Evolutionary conservation across 1,139 yeast genomes (phyloP).

Genomic region (Magnusiomyces magnusii): DNA sequence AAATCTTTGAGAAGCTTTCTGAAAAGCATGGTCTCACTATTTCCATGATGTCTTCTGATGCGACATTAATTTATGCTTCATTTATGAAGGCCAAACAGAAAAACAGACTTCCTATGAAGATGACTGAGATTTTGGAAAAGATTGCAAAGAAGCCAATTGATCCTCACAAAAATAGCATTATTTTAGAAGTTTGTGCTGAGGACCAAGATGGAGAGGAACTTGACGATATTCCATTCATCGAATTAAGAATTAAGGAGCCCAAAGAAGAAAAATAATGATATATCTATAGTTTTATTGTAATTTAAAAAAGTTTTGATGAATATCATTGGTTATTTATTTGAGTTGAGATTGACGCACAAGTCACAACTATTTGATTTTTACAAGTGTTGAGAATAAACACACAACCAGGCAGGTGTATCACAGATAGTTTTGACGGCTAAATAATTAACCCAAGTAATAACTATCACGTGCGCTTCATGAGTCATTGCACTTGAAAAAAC

Average conservation of each 20-base stretch:
- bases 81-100: slow-evolving; percentile 91
- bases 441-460: too few species aligned
- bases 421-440: too few species aligned
- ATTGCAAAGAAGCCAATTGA: slow-evolving; percentile 83
- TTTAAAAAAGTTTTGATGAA: too few species aligned
- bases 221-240: slow-evolving; percentile 79
- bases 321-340: too few species aligned
- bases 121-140: slow-evolving; percentile 67
- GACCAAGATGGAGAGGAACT: slow-evolving; percentile 92
- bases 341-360: too few species aligned
- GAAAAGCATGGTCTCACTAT: slow-evolving; percentile 77
- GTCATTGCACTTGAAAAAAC: too few species aligned
- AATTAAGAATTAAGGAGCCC: slow-evolving; percentile 35
- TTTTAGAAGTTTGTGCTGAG: slow-evolving; percentile 87
- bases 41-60: slow-evolving; percentile 89
- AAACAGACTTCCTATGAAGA: slow-evolving; percentile 60
- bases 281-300: too few species aligned
- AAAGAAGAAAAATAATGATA: slow-evolving; percentile 24
- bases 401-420: too few species aligned
- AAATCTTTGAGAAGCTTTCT: slow-evolving; percentile 68
- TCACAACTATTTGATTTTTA: too few species aligned
- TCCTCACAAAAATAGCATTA: slow-evolving; percentile 63
- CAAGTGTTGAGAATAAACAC: too few species aligned
- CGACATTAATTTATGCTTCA: slow-evolving; percentile 81
- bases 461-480: too few species aligned